Percentiles rank a stretch among this genome's conserved stretches.
These are phyloP conservation scores for Astrothelium subdiscretum DNA, from an alignment of 495 filamentous ascomycete genomes.

Conservation along the genomic window DNA sequence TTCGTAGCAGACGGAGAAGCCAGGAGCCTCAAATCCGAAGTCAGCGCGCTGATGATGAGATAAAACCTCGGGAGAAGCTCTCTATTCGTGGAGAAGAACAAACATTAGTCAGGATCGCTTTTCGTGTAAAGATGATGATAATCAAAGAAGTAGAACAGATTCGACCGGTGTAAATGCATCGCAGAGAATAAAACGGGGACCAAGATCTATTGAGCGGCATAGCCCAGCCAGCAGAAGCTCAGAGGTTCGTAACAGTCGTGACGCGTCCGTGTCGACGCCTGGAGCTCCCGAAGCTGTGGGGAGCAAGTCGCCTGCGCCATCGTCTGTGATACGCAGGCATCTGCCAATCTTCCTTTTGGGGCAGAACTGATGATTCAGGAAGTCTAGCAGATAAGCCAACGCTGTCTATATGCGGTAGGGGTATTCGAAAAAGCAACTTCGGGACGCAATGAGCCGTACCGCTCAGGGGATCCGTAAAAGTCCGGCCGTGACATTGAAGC, in stretches of 20 bases:
- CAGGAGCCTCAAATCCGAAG: neutral
- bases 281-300: neutral
- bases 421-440: slow-evolving; percentile 6
- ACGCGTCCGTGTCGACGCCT: neutral
- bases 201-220: slow-evolving; percentile 4
- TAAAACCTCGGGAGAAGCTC: neutral
- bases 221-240: slow-evolving; percentile 2
- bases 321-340: slow-evolving; percentile 1
- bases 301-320: neutral
- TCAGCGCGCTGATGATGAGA: neutral
- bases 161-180: slow-evolving; percentile 1
- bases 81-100: neutral
- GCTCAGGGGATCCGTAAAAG: neutral
- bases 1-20: no score
- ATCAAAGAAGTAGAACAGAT: neutral
- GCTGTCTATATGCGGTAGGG: slow-evolving; percentile 8
- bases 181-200: neutral
- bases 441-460: slow-evolving; percentile 2
- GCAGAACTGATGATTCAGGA: neutral
- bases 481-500: neutral
- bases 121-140: neutral
- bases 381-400: slow-evolving; percentile 5
- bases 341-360: neutral
- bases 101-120: slow-evolving; percentile 1
- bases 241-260: slow-evolving; percentile 2